Base-by-base conservation (phyloP, 345 rosid species). In the Citrus trifoliata region DNA sequence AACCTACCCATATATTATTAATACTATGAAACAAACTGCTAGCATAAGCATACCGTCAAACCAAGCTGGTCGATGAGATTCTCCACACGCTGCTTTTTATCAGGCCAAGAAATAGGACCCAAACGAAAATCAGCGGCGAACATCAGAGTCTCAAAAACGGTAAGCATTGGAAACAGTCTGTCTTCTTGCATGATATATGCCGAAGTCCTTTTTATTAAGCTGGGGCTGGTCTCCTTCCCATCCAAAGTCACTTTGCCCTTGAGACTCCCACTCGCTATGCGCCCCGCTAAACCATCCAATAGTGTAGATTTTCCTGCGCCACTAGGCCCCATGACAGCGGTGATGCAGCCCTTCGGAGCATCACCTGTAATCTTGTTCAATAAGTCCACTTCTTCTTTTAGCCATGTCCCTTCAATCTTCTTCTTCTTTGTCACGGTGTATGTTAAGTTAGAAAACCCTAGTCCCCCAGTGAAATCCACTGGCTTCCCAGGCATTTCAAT, bases 121-220 rank as follows among this genome's bases (percentile, higher is more conserved):
- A 91, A 81, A 40, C 92, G 83, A 66, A 91, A 89, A 84, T 91
- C 93, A 21, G 92, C 95, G 1, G 95, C 93, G 66, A 91, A 91
- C 88, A 91, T 77, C 40, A 91, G 25, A 8, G 95, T 89, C 80
- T 91, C 95, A 33, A 89, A 89, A 27, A 91, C 95, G 1, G 95
- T 91, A 28, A 91, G 90, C 90, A 87, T 88, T 5, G 93, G 95
- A 56, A 89, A 89, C 35, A 91, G 62, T 80, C 92, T 81, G 33
- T 91, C 93, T 0, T 91, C 95, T 68, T 91, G 95, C 93, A 91
- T 91, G 5, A 89, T 86, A 76, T 91, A 91, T 24, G 95, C 93
- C 3, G 95, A 89, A 68, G 89, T 87, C 76, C 93, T 85, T 80
- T 91, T 91, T 14, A 91, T 82, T 62, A 89, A 79, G 83, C 89